Evolutionary conservation across 177 flowering plant species (phyloP), one percentile per base, ranked within the genome.

Genomic region (Vitis hybrid): DNA sequence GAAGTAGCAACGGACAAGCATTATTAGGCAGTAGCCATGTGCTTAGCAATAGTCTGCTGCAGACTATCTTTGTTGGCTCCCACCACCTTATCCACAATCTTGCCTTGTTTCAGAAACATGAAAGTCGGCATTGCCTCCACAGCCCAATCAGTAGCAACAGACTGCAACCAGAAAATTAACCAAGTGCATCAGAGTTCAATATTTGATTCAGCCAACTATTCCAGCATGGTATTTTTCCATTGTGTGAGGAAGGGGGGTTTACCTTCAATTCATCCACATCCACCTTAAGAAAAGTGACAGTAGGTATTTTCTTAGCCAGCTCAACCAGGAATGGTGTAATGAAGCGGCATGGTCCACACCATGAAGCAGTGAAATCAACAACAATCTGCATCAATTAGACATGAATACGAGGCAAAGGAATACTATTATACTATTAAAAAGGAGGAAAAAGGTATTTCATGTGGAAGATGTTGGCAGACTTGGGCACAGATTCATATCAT

Each of bases 91-190:
- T 75, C 90, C 59, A 81, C 78, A 27, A 75, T 66, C 72, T 68
- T 79, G 18, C 90, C 90, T 30, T 79, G 82, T 54, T 81, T 83
- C 56, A 87, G 67, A 60, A 87, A 81, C 77, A 87, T 65, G 77
- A 87, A 83, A 2, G 90, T 85, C 24, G 90, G 90, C 90, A 86
- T 84, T 13, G 90, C 81, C 77, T 86, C 86, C 70, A 86, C 82
- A 1, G 72, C 78, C 84, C 83, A 86, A 1, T 86, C 84, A 15
- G 56, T 51, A 48, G 87, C 84, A 30, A 86, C 82, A 1, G 77
- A 10, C 86, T 83, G 78, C 63, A 76, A 56, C 16, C 12, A 27
- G 58, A 70, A n/a, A 56, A 48, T 3, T 19, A 9, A 32, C 11
- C 10, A 27, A 11, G 15, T 32, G 8, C 51, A 11, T 16, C 32